Base-by-base conservation (phyloP, 192 early-diverging fungal species). In the Coemansia sp. region DNA sequence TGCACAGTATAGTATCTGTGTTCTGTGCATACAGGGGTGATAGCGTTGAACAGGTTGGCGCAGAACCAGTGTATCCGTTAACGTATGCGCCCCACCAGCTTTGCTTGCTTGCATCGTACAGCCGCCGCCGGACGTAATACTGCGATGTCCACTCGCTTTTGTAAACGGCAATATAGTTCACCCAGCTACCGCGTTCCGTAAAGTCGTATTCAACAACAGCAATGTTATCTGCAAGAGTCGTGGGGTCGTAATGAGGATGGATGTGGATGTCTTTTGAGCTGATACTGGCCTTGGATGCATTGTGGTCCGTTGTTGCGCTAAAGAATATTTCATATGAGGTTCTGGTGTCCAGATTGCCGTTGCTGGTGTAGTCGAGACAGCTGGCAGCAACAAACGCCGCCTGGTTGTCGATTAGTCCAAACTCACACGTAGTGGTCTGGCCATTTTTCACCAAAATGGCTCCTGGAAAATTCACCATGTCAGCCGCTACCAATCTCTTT, bases 141-240 rank as follows among this genome's bases (percentile, higher is more conserved):
- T 44, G 14, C 5, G 37, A 20, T n/a, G 37, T 53, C 67, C 67
- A 68, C 38, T 68, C 67, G 50, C 45, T 55, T 14, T 43, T 39
- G 8, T 62, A 60, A 12, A 68, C 67, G 2, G 58, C 61, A 20
- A 68, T 39, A 13, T 55, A 53, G 39, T 63, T 74, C 11, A 32
- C 19, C 72, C 72, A 74, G 22, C 22, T 56, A 14, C 53, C 42
- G 5, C 46, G 40, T 12, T 45, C 38, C 4, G 43, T 56, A 41
- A 55, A 63, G 37, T 41, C 16, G 20, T 38, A 70, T 12, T 42
- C 22, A 40, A 67, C 67, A 4, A 76, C 50, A 6, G 74, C 68
- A 20, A 76, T 63, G 61, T 76, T 70, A 68, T 76, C 70, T 32
- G 74, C 74, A 56, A 70, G 64, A 12, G 68, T 63, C 8, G 25